phyloP scores from a whole-genome alignment of 768 basidiomycete genomes.

The Suillus brevipes region DNA sequence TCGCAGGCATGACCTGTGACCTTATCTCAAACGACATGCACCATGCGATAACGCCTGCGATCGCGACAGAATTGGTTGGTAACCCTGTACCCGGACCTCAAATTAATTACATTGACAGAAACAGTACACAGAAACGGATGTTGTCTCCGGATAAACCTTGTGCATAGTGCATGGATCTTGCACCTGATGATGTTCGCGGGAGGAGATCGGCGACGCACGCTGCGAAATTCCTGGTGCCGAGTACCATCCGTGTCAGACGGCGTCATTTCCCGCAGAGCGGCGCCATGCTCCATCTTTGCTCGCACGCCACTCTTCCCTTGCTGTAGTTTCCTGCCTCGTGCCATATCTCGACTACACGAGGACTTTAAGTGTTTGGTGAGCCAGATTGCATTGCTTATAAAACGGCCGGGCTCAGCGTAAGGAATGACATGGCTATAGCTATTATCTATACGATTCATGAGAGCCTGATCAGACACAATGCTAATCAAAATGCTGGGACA shows the following conservation, averaged over 20 bases:
- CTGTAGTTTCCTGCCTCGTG: conserved; percentile 15
- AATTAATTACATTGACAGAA: not conserved
- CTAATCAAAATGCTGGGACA: not conserved
- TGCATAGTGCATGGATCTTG: not conserved
- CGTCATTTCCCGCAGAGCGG: not conserved
- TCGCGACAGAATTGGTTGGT: not conserved
- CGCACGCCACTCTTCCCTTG: conserved; percentile 6
- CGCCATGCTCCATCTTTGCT: not conserved
- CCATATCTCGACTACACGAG: conserved; percentile 8
- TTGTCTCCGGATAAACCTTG: not conserved
- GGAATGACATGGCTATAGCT: not conserved
- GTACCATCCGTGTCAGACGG: not conserved
- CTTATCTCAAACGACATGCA: not conserved
- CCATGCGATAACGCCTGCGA: not conserved
- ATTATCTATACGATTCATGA: not conserved
- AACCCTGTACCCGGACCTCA: not conserved
- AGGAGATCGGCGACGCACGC: not conserved
- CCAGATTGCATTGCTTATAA: not conserved
- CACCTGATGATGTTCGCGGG: not conserved
- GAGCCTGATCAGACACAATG: not conserved
- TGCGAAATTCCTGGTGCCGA: not conserved
- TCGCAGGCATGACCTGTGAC: not conserved
- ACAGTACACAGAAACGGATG: not conserved
- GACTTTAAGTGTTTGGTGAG: not conserved
- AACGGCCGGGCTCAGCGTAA: not conserved